Evolutionary conservation across 257 asterid genomes (phyloP).

Genomic region (Petrea volubilis): DNA sequence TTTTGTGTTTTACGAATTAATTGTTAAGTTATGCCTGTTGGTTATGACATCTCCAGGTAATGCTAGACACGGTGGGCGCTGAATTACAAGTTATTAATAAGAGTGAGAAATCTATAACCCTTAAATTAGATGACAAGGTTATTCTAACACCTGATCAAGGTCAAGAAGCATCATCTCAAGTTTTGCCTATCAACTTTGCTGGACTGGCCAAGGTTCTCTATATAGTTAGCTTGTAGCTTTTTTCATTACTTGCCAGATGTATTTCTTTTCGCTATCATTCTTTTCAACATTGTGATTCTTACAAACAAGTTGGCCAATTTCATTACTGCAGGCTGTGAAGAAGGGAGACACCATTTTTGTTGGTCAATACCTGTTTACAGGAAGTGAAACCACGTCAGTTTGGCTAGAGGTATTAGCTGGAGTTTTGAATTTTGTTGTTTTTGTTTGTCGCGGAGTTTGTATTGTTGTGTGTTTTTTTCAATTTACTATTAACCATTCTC

Average conservation of each 20-base stretch:
- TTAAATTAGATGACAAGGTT: slow-evolving; percentile 58
- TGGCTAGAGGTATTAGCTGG: slow-evolving; percentile 79
- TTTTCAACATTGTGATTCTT: not conserved
- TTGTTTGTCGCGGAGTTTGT: not conserved
- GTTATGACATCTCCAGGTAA: slow-evolving; percentile 48
- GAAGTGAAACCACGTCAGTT: slow-evolving; percentile 88
- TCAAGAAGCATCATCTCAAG: slow-evolving; percentile 63
- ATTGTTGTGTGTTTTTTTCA: not conserved
- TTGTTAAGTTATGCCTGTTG: slow-evolving; percentile 11
- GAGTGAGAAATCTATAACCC: slow-evolving; percentile 60
- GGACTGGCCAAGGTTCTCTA: slow-evolving; percentile 64
- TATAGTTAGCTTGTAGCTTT: not conserved
- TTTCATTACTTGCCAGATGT: not conserved
- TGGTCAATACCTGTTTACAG: slow-evolving; percentile 89
- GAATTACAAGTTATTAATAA: slow-evolving; percentile 78
- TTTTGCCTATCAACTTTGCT: slow-evolving; percentile 68
- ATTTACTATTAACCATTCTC: not conserved
- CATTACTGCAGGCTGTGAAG: slow-evolving; percentile 66
- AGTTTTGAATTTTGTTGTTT: not conserved
- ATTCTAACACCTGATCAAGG: slow-evolving; percentile 70
- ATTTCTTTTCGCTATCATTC: not conserved
- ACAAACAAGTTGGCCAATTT: slow-evolving; percentile 13
- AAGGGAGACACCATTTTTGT: slow-evolving; percentile 82
- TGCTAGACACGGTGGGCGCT: slow-evolving; percentile 81
- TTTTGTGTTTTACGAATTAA: not conserved